Percentiles rank a stretch among this genome's conserved stretches.
These are phyloP conservation scores for Coemansia sp. DNA, from an alignment of 192 early-diverging fungal genomes.

Conservation along the genomic window DNA sequence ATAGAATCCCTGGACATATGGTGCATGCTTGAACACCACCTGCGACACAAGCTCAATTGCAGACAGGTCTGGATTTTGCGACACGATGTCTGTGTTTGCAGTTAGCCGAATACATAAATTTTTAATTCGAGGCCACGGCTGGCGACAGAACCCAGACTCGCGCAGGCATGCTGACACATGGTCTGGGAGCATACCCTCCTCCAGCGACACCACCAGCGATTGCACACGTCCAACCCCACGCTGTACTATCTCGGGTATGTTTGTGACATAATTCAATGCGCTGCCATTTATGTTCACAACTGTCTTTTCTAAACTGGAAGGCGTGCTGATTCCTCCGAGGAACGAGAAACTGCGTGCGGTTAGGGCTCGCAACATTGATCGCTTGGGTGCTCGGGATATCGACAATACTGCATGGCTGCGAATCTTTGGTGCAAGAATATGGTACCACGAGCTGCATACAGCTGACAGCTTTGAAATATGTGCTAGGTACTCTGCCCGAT, in stretches of 20 bases:
- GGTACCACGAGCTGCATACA: neutral
- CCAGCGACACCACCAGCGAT: neutral
- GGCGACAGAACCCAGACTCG: neutral
- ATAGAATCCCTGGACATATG: neutral
- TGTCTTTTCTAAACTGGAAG: neutral
- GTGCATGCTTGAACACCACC: neutral
- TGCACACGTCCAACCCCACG: neutral
- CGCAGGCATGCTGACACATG: neutral
- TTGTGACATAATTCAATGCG: neutral
- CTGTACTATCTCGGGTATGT: neutral
- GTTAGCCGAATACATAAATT: neutral
- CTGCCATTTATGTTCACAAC: neutral
- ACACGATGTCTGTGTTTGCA: neutral
- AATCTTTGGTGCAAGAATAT: neutral
- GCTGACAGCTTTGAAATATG: neutral
- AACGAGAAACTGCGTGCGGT: neutral
- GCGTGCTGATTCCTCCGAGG: neutral
- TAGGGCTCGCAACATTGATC: neutral
- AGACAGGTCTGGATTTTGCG: neutral
- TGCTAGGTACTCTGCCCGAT: neutral
- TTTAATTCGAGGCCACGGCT: neutral
- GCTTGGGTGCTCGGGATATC: neutral
- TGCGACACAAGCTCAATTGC: neutral
- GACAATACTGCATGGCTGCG: neutral
- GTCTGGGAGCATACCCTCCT: neutral